Evolutionary conservation across 2,329 filamentous ascomycete genomes (phyloP), one percentile per base, ranked within the genome.

Genomic region (Drechslerella stenobrocha): DNA sequence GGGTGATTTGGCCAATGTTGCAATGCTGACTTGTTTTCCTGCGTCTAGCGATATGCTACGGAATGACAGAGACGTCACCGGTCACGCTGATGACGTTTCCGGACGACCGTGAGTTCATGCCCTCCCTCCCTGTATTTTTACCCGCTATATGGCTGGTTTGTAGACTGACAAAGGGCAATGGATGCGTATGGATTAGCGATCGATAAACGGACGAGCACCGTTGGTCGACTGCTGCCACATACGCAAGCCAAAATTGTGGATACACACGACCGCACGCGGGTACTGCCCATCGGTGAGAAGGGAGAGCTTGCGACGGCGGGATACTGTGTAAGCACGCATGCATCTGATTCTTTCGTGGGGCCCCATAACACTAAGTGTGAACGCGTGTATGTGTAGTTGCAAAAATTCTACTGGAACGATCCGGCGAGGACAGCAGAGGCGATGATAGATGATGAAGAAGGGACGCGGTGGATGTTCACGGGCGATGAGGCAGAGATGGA

Each of bases 401-500:
- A 73, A 90, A 85, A 89, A 75, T 89, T 87, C 37, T 97, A 98
- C 77, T 97, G 85, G 83, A 83, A 79, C n/a, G 90, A 95, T 74
- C 80, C 82, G 8, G 81, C 75, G 22, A 81, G 80, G 70, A 96
- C 91, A 0, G 79, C 79, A 0, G 87, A 89, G 74, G 89, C 87
- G 3, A 80, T 87, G 74, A 79, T 86, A 18, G 75, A 78, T 1
- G 82, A 83, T 53, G 77, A 81, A 7, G 76, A 81, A 0, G 80
- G 81, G 3, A 82, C 81, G 45, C 74, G 87, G 15, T 97, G 92
- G 92, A 93, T 97, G 87, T 81, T 88, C 77, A 95, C 88, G 0
- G 93, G 93, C 18, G 93, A 98, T 74, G 92, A 97, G 79, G 93
- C 90, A 1, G 78, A 80, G 52, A 95, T 97, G 83, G 89, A 95